Base-by-base conservation (phyloP, 2,329 filamentous ascomycete genomes). In the Drechslera avenae region DNA sequence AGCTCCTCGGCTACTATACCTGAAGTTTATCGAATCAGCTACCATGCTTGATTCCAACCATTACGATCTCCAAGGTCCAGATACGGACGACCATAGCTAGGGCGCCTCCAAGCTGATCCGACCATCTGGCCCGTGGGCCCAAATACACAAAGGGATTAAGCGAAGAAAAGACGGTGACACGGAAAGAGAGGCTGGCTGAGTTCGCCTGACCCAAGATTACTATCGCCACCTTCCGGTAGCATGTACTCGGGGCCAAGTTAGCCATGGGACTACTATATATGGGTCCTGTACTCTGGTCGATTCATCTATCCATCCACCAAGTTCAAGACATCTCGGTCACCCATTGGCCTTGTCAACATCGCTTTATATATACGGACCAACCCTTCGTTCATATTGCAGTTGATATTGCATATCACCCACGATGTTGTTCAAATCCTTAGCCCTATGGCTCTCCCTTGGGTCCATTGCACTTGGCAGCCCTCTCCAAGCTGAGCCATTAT, bases 401-500 rank as follows among this genome's bases (percentile, higher is more conserved):
- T 26, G 9, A 49, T 18, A 45, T 28, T 28, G 26, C 26, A 28
- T 28, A 28, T 28, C 26, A 13, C 26, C 40, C 40, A 59, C 23
- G 23, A 72, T 72, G 68, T 56, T 71, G 44, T 39, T 70, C 8
- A 46, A 53, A 16, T 58, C 52, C 17, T 42, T 66, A 52, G 56
- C 56, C 39, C 56, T 52, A 39, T 69, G 63, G 60, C 56, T 72
- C 18, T 62, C 60, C 26, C 40, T 64, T 26, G 60, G 62, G 17
- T 66, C 69, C 16, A 45, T 67, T 39, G 57, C 67, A 26, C 35
- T 68, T 35, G 64, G 61, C 19, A 57, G 70, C 37, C 69, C 68
- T 17, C 52, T 55, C 34, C 58, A 52, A 30, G 54, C 56, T 36
- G 55, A 61, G 13, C 46, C 42, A 23, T 37, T 51, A 26, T 39